Evolutionary conservation across 257 asterid genomes (phyloP).

Genomic region (Gynochthodes officinalis): DNA sequence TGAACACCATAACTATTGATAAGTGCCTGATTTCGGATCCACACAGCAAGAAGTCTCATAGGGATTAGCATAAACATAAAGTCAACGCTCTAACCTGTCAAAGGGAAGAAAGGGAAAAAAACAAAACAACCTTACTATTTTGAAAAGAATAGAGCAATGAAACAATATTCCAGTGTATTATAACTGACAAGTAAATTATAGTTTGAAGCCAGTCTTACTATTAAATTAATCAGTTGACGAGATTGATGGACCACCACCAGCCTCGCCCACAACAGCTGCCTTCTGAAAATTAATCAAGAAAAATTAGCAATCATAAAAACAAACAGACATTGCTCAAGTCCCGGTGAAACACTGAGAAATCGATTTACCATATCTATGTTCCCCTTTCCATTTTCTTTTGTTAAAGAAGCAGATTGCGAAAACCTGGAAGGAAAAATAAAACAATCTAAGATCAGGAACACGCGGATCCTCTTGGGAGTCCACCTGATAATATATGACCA

Average conservation of each 20-base stretch:
- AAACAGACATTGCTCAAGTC: neutral
- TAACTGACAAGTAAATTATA: neutral
- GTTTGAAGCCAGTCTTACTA: slow-evolving; percentile 14
- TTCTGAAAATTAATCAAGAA: slow-evolving; percentile 24
- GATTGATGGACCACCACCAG: slow-evolving; percentile 30
- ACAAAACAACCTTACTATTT: neutral
- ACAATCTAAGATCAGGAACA: neutral
- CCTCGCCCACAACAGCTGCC: slow-evolving; percentile 18
- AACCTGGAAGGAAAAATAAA: slow-evolving; percentile 28
- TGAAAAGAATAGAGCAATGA: neutral
- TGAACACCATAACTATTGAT: neutral
- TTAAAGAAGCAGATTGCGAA: slow-evolving; percentile 32
- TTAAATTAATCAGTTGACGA: neutral
- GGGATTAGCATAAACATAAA: slow-evolving; percentile 13
- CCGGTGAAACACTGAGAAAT: neutral
- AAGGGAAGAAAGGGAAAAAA: neutral
- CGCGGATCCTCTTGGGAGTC: neutral
- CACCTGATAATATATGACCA: neutral
- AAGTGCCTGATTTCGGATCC: slow-evolving; percentile 9
- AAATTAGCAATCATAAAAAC: neutral
- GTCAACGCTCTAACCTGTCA: slow-evolving; percentile 23
- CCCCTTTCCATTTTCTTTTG: slow-evolving; percentile 24
- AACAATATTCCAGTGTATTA: neutral
- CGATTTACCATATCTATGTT: slow-evolving; percentile 15
- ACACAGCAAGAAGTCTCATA: neutral